phyloP scores from a whole-genome alignment of 1,284 basidiomycete species.

The Puccinia triticina region DNA sequence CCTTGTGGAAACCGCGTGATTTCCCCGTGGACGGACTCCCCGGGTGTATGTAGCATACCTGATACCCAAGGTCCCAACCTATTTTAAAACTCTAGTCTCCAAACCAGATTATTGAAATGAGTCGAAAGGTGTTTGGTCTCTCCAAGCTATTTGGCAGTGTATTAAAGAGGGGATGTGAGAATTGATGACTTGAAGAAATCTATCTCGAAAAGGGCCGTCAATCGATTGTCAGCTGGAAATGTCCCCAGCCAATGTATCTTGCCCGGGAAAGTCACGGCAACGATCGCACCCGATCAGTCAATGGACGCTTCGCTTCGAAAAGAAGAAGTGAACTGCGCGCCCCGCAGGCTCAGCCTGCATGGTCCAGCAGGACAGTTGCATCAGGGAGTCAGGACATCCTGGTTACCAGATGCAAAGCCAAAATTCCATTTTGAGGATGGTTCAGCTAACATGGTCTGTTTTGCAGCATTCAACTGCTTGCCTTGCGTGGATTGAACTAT shows the following conservation, averaged over 20 bases:
- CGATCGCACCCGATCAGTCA: conserved; percentile 47
- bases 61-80: conserved; percentile 61
- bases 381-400: too few relatives aligned
- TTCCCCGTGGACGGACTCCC: too few relatives aligned
- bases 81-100: conserved; percentile 24
- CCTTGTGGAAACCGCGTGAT: too few relatives aligned
- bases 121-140: conserved; percentile 49
- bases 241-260: conserved; percentile 19
- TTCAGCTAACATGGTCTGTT: too few relatives aligned
- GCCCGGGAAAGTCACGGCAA: conserved; percentile 45
- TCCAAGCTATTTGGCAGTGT: conserved; percentile 43
- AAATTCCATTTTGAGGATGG: too few relatives aligned
- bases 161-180: conserved; percentile 50
- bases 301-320: conserved; percentile 46
- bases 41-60: conserved; percentile 71
- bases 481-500: too few relatives aligned
- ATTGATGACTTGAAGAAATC: conserved; percentile 46
- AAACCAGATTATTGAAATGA: conserved; percentile 33
- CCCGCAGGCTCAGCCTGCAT: conserved; percentile 32
- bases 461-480: too few relatives aligned
- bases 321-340: conserved; percentile 22
- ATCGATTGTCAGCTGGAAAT: conserved; percentile 1
- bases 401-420: too few relatives aligned
- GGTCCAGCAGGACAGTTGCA: too few relatives aligned
- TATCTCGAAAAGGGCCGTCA: conserved; percentile 37